Percentiles rank a stretch among this genome's conserved stretches.
Conservation (phyloP, 2,329 filamentous ascomycete species). For the Sclerotinia subarctica region DNA sequence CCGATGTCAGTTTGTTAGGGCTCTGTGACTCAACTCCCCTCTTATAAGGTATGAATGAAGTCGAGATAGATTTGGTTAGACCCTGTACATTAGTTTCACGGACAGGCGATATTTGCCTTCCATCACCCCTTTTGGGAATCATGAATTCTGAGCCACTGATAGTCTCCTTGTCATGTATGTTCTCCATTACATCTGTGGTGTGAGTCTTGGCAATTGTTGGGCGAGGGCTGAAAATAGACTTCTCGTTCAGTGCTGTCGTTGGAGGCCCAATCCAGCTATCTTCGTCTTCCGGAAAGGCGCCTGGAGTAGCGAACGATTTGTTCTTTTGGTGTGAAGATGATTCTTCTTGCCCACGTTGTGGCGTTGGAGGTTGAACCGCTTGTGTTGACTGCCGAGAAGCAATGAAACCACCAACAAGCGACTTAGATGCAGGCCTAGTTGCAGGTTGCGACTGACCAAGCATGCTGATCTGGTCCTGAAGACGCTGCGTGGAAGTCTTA, state of each 20-base stretch:
- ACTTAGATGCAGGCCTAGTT: constrained; percentile 37
- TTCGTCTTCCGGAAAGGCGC: constrained; percentile 58
- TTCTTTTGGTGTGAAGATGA: constrained; percentile 24
- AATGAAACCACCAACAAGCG: constrained; percentile 31
- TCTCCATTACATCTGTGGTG: constrained; percentile 60
- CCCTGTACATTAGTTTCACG: constrained; percentile 39
- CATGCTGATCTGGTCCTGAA: constrained; percentile 88
- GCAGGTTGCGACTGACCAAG: constrained; percentile 53
- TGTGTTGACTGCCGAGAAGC: constrained; percentile 28
- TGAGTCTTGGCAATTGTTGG: constrained; percentile 58
- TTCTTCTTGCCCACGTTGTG: constrained; percentile 25
- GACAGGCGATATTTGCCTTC: constrained; percentile 34
- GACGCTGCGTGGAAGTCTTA: constrained; percentile 87
- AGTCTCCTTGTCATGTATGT: constrained; percentile 48
- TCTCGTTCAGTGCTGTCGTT: constrained; percentile 31
- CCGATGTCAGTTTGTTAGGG: constrained; percentile 58
- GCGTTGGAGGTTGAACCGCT: constrained; percentile 21
- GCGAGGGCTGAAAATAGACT: constrained; percentile 45
- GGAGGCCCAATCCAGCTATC: constrained; percentile 63
- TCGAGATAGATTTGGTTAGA: constrained; percentile 63
- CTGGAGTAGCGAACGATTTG: constrained; percentile 45
- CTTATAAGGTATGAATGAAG: constrained; percentile 52
- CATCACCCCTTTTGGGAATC: constrained; percentile 43
- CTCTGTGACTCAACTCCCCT: constrained; percentile 38
- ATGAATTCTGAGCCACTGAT: constrained; percentile 49